Evolutionary conservation across 495 filamentous ascomycete species (phyloP).

Genomic region (Talaromyces adpressus): DNA sequence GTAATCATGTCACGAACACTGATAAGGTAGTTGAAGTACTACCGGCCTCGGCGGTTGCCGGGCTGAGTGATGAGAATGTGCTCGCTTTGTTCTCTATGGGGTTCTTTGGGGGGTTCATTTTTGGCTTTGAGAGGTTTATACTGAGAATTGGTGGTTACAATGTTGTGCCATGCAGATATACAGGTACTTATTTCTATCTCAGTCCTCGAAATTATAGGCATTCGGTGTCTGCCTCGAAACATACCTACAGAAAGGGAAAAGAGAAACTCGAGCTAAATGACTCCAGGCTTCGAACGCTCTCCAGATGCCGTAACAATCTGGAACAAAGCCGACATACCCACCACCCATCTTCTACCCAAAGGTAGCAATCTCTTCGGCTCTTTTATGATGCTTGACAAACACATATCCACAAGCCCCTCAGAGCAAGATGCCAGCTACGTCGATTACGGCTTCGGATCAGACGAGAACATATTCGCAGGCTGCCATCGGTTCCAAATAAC

Average conservation of each 20-base stretch:
- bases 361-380: conserved; percentile 14
- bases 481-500: conserved; percentile 18
- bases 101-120: conserved; percentile 16
- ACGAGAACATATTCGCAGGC: conserved; percentile 13
- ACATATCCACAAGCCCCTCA: not conserved
- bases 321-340: conserved; percentile 9
- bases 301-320: conserved; percentile 9
- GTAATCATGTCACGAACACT: conserved; percentile 9
- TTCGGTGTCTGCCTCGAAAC: not conserved
- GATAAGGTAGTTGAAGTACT: conserved; percentile 13
- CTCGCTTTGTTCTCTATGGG: conserved; percentile 13
- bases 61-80: conserved; percentile 13
- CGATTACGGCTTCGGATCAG: conserved; percentile 18
- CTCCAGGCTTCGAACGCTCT: conserved; percentile 6
- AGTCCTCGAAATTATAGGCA: not conserved
- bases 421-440: conserved; percentile 12
- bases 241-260: not conserved
- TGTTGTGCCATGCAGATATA: conserved; percentile 11
- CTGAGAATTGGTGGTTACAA: conserved; percentile 10
- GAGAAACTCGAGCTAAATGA: not conserved
- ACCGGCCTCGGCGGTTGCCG: conserved; percentile 9
- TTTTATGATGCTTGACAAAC: conserved; percentile 15
- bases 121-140: conserved; percentile 12
- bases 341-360: conserved; percentile 7
- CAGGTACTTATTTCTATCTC: conserved; percentile 4